phyloP scores from a whole-genome alignment of 2,329 filamentous ascomycete species.

The Aschersonia sp. region DNA sequence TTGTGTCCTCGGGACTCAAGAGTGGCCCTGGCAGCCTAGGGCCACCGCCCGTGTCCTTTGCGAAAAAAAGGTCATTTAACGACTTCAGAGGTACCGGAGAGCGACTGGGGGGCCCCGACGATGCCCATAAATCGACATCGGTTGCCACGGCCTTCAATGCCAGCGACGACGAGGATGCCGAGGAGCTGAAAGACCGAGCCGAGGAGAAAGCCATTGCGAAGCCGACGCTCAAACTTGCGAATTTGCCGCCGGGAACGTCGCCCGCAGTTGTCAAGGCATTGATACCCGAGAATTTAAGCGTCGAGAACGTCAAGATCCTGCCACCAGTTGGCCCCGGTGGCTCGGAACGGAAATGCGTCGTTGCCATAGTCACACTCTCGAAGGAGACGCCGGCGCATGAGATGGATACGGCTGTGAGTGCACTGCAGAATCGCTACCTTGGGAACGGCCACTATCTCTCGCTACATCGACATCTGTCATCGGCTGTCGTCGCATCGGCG shows the following conservation, averaged over 20 bases:
- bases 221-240: conserved; percentile 46
- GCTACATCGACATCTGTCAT: conserved; percentile 71
- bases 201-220: conserved; percentile 46
- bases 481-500: conserved; percentile 29
- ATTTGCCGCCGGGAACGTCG: conserved; percentile 45
- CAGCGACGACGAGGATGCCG: conserved; percentile 42
- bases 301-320: conserved; percentile 62
- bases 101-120: conserved; percentile 7
- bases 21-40: conserved; percentile 51
- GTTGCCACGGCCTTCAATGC: conserved; percentile 59
- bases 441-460: conserved; percentile 73
- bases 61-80: conserved; percentile 38
- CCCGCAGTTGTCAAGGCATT: conserved; percentile 45
- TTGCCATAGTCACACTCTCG: conserved; percentile 69
- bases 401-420: conserved; percentile 66
- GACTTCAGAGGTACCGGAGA: conserved; percentile 21
- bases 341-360: conserved; percentile 54
- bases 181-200: conserved; percentile 24
- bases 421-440: conserved; percentile 69
- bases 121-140: conserved; percentile 21
- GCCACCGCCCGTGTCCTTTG: conserved; percentile 31
- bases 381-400: conserved; percentile 71
- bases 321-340: conserved; percentile 28
- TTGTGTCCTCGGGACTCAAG: conserved; percentile 38
- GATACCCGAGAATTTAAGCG: conserved; percentile 42